These are phyloP conservation scores for Cystobasidium pallidum DNA, from an alignment of 1,284 basidiomycete species.

Conservation along the genomic window DNA sequence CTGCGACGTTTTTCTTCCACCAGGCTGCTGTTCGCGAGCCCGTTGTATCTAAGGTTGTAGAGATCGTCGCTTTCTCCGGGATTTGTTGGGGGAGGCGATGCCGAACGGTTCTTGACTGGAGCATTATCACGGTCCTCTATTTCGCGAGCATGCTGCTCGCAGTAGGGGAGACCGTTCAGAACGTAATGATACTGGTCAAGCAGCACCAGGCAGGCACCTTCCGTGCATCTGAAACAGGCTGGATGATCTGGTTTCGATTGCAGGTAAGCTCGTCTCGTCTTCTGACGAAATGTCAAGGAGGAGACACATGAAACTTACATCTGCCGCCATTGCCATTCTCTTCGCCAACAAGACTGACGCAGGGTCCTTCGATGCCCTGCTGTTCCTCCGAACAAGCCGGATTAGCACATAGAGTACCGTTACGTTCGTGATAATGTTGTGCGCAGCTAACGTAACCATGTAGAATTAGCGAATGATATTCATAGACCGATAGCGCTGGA, in stretches of 20 bases:
- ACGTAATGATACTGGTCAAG: slow-evolving; percentile 54
- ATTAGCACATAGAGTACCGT: slow-evolving; percentile 52
- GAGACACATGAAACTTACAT: slow-evolving; percentile 42
- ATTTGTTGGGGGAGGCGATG: neutral
- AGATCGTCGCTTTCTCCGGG: neutral
- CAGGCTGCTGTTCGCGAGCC: neutral
- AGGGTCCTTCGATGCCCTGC: slow-evolving; percentile 53
- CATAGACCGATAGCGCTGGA: neutral
- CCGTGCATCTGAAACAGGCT: slow-evolving; percentile 51
- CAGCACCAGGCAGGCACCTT: slow-evolving; percentile 45
- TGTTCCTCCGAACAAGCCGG: slow-evolving; percentile 45
- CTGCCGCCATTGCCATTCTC: slow-evolving; percentile 50
- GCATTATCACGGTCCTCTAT: slow-evolving; percentile 23
- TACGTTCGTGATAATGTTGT: slow-evolving; percentile 52
- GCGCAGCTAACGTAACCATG: slow-evolving; percentile 49
- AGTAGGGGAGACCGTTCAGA: slow-evolving; percentile 51
- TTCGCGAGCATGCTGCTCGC: slow-evolving; percentile 51
- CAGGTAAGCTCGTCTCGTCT: slow-evolving; percentile 3
- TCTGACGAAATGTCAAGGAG: neutral
- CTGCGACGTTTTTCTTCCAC: slow-evolving; percentile 17
- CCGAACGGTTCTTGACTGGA: neutral
- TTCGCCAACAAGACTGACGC: slow-evolving; percentile 52
- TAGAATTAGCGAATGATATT: too few relatives aligned
- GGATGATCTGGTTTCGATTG: slow-evolving; percentile 50
- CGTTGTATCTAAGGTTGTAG: neutral